Evolutionary conservation across 768 basidiomycete species (phyloP).

Genomic region (Naganishia friedmannii): DNA sequence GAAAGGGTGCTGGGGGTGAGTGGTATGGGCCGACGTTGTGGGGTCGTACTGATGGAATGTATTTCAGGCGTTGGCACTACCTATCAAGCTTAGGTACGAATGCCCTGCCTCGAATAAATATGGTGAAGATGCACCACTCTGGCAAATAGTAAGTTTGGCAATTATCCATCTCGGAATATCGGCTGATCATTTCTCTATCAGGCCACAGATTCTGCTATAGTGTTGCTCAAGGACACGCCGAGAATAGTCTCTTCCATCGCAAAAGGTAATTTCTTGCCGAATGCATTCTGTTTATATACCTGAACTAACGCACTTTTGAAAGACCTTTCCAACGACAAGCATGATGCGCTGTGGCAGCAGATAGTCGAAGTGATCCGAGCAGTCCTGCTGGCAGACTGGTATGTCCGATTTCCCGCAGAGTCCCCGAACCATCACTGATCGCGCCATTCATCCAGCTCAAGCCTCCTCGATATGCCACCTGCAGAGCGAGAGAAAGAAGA

Average conservation of each 20-base stretch:
- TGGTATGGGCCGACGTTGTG: too few relatives aligned
- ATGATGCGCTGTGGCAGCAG: conserved; percentile 82
- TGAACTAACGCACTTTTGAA: too few relatives aligned
- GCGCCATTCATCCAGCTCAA: conserved; percentile 51
- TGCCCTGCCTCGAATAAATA: conserved; percentile 85
- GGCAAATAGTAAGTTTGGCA: conserved; percentile 74
- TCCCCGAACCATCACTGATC: background rate
- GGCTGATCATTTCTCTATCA: background rate
- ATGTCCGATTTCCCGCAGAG: background rate
- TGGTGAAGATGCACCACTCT: conserved; percentile 80
- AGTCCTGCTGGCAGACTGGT: conserved; percentile 40
- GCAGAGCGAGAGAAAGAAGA: conserved; percentile 74
- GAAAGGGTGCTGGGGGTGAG: conserved; percentile 76
- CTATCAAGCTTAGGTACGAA: conserved; percentile 90
- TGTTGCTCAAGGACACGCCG: background rate
- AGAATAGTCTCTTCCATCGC: conserved; percentile 8
- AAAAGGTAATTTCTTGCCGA: background rate
- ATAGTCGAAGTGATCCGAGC: conserved; percentile 41
- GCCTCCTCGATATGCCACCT: conserved; percentile 49
- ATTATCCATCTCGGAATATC: background rate
- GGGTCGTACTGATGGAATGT: background rate
- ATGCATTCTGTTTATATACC: background rate
- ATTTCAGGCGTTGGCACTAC: conserved; percentile 75
- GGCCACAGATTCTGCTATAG: conserved; percentile 9
- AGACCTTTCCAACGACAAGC: conserved; percentile 54